These are phyloP conservation scores for Cladosporium phlei DNA, from an alignment of 2,329 filamentous ascomycete genomes.

Conservation along the genomic window DNA sequence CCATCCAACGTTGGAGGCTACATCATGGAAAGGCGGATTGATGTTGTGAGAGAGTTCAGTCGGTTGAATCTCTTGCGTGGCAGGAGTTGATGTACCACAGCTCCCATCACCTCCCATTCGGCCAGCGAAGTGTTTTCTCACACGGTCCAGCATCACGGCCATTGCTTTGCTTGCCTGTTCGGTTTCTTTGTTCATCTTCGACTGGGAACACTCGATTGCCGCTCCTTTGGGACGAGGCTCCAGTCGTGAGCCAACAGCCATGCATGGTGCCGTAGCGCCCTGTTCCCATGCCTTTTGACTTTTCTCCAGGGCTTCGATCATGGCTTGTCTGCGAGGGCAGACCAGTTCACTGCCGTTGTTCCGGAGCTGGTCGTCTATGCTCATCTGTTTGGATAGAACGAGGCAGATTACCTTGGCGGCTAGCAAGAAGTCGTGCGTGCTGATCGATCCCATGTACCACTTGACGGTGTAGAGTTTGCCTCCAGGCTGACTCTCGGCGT, in stretches of 20 bases:
- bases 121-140: constrained; percentile 22
- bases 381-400: constrained; percentile 34
- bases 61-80: background rate
- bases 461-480: constrained; percentile 41
- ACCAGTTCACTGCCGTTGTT: constrained; percentile 10
- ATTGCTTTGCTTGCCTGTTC: constrained; percentile 30
- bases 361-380: constrained; percentile 14
- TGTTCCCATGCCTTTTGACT: constrained; percentile 31
- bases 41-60: no score
- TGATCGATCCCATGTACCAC: constrained; percentile 44
- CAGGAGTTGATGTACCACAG: background rate
- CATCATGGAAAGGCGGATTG: background rate
- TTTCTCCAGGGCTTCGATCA: constrained; percentile 31
- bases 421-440: constrained; percentile 46
- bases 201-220: background rate
- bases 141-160: constrained; percentile 30
- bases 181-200: constrained; percentile 26
- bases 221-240: no score
- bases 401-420: constrained; percentile 47
- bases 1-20: background rate
- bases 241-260: constrained; percentile 12
- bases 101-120: background rate
- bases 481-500: constrained; percentile 43
- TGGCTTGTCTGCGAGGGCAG: constrained; percentile 24
- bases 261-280: constrained; percentile 11